Percentiles rank a stretch among this genome's conserved stretches.
Evolutionary conservation across 805 yeast species (phyloP).

Genomic region (Candida ponderosae): DNA sequence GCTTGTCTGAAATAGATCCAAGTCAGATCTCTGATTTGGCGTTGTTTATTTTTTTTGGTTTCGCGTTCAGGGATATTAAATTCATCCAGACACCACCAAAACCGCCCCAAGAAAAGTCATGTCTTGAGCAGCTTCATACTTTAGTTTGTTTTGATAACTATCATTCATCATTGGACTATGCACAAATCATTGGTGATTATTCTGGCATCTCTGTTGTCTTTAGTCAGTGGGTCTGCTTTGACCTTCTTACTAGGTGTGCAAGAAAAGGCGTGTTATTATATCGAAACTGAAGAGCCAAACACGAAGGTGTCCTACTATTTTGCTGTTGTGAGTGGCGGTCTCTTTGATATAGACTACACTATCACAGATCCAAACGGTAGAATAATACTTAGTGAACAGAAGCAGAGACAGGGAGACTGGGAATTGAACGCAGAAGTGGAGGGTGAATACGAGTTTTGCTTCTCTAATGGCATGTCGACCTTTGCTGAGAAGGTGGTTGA

Average conservation of each 20-base stretch:
- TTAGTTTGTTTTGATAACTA: too few relatives aligned
- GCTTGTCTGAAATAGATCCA: too few relatives aligned
- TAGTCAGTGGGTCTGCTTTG: constrained; percentile 47
- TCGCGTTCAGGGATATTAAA: too few relatives aligned
- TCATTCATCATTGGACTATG: too few relatives aligned
- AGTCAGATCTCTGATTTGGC: too few relatives aligned
- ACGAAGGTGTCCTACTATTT: constrained; percentile 67
- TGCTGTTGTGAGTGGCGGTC: constrained; percentile 58
- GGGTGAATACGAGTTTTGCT: constrained; percentile 64
- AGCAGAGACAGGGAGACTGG: constrained; percentile 59
- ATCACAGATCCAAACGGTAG: constrained; percentile 50
- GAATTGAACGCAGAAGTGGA: constrained; percentile 42
- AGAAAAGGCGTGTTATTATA: constrained; percentile 64
- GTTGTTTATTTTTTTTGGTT: too few relatives aligned
- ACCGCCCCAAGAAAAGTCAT: too few relatives aligned
- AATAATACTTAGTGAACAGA: constrained; percentile 38
- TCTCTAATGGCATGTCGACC: constrained; percentile 55
- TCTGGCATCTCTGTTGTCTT: constrained; percentile 10
- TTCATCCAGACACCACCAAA: too few relatives aligned
- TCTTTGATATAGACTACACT: constrained; percentile 58
- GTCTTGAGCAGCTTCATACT: too few relatives aligned
- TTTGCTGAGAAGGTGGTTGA: constrained; percentile 70
- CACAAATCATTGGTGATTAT: too few relatives aligned
- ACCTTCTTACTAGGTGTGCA: constrained; percentile 72
- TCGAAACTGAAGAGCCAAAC: constrained; percentile 52